Conservation (phyloP, 2,329 filamentous ascomycete species). For the Bipolaris oryzae region DNA sequence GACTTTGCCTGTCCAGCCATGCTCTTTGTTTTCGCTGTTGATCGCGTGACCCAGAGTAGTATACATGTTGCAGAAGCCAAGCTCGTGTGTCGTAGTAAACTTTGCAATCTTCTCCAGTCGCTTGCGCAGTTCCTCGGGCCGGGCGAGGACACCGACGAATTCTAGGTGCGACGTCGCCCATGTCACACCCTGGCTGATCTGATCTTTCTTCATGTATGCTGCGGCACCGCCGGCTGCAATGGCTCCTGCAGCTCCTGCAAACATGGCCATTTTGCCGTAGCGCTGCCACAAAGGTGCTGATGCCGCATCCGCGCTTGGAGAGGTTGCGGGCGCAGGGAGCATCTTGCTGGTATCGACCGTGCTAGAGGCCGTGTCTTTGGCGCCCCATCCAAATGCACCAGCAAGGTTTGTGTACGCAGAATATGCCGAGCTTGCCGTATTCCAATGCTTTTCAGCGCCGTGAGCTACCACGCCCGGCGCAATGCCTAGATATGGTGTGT, state of each 20-base stretch:
- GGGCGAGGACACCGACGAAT: constrained; percentile 87
- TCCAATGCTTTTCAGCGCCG: constrained; percentile 85
- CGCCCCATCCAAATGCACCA: constrained; percentile 66
- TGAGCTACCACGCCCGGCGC: constrained; percentile 83
- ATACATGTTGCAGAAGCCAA: constrained; percentile 87
- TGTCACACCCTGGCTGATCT: constrained; percentile 73
- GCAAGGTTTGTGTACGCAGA: constrained; percentile 69
- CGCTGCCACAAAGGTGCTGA: constrained; percentile 66
- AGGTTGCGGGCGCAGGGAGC: constrained; percentile 48
- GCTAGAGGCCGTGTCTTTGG: constrained; percentile 24
- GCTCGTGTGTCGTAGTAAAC: constrained; percentile 66
- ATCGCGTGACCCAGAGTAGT: constrained; percentile 78
- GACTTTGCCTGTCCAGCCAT: constrained; percentile 59
- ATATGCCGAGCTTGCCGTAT: constrained; percentile 72
- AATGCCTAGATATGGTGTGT: constrained; percentile 89
- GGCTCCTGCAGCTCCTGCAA: constrained; percentile 79
- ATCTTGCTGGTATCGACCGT: constrained; percentile 44
- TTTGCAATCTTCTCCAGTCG: constrained; percentile 72
- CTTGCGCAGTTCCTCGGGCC: constrained; percentile 79
- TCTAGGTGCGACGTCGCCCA: constrained; percentile 92
- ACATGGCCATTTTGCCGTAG: constrained; percentile 86
- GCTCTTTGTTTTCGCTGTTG: constrained; percentile 49
- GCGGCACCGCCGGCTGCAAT: constrained; percentile 83
- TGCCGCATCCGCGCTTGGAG: constrained; percentile 52
- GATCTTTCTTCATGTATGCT: constrained; percentile 83